Evolutionary conservation across 2,329 filamentous ascomycete genomes (phyloP).

Genomic region (Stagonosporopsis tanaceti): DNA sequence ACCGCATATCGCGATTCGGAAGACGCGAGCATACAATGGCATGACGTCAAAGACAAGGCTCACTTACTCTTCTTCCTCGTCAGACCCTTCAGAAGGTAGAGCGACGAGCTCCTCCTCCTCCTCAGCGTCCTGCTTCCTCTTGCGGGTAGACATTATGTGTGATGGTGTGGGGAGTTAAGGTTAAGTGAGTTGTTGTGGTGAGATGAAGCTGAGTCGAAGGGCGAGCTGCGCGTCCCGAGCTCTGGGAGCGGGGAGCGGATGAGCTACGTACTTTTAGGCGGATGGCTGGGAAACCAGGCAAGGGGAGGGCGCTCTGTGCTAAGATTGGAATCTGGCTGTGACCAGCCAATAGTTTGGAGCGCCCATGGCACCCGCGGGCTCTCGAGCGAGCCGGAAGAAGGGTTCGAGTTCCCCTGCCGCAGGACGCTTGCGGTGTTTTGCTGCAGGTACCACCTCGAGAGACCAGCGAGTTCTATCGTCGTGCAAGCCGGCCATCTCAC

Average conservation of each 20-base stretch:
- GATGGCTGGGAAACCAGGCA: slow-evolving; percentile 41
- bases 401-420: slow-evolving; percentile 14
- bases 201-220: slow-evolving; percentile 28
- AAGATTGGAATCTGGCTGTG: slow-evolving; percentile 29
- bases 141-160: slow-evolving; percentile 52
- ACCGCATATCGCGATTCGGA: slow-evolving; percentile 28
- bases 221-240: slow-evolving; percentile 27
- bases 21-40: slow-evolving; percentile 27
- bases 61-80: slow-evolving; percentile 56
- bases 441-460: slow-evolving; percentile 36
- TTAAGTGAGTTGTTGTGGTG: slow-evolving; percentile 18
- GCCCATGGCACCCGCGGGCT: slow-evolving; percentile 30
- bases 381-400: slow-evolving; percentile 17
- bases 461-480: slow-evolving; percentile 7
- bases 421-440: slow-evolving; percentile 20
- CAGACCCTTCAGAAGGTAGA: slow-evolving; percentile 54
- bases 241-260: slow-evolving; percentile 39
- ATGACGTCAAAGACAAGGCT: slow-evolving; percentile 49
- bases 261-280: slow-evolving; percentile 39
- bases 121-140: slow-evolving; percentile 54
- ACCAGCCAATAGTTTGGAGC: slow-evolving; percentile 38
- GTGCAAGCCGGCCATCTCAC: slow-evolving; percentile 8
- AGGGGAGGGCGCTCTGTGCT: slow-evolving; percentile 38
- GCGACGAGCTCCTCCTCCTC: slow-evolving; percentile 55
- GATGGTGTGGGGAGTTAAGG: slow-evolving; percentile 6